Evolutionary conservation across 1,284 basidiomycete species (phyloP).

Genomic region (Chiua sp.): DNA sequence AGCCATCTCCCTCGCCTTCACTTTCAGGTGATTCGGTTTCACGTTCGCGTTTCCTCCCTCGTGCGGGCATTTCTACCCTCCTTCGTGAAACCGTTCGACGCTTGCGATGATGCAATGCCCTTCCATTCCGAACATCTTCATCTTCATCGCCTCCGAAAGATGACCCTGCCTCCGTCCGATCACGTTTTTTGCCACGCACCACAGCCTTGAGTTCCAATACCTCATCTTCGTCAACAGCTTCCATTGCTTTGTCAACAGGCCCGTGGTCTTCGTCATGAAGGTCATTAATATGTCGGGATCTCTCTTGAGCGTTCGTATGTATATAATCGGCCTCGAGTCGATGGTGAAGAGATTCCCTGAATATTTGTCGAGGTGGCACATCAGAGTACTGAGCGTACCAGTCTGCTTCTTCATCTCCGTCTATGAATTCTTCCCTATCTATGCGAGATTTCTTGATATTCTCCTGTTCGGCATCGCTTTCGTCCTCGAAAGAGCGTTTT

Average conservation of each 20-base stretch:
- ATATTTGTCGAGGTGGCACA: constrained; percentile 42
- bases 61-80: constrained; percentile 49
- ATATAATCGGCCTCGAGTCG: constrained; percentile 47
- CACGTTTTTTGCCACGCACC: constrained; percentile 75
- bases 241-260: constrained; percentile 32
- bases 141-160: constrained; percentile 73
- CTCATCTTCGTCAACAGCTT: constrained; percentile 48
- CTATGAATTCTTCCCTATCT: constrained; percentile 49
- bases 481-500: constrained; percentile 50
- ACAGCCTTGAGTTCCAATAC: constrained; percentile 35
- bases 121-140: constrained; percentile 42
- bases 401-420: constrained; percentile 51
- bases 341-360: constrained; percentile 52
- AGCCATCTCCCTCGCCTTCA: constrained; percentile 33
- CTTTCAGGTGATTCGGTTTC: constrained; percentile 57
- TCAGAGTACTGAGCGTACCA: constrained; percentile 41
- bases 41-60: constrained; percentile 70
- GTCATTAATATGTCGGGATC: constrained; percentile 51
- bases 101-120: constrained; percentile 48
- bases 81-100: constrained; percentile 51
- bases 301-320: constrained; percentile 41
- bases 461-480: constrained; percentile 46
- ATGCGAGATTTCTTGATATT: constrained; percentile 57
- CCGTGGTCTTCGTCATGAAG: constrained; percentile 45
- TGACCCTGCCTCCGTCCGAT: constrained; percentile 73